Evolutionary conservation across 2,329 filamentous ascomycete species (phyloP).

Genomic region (Hysterium pulicare): DNA sequence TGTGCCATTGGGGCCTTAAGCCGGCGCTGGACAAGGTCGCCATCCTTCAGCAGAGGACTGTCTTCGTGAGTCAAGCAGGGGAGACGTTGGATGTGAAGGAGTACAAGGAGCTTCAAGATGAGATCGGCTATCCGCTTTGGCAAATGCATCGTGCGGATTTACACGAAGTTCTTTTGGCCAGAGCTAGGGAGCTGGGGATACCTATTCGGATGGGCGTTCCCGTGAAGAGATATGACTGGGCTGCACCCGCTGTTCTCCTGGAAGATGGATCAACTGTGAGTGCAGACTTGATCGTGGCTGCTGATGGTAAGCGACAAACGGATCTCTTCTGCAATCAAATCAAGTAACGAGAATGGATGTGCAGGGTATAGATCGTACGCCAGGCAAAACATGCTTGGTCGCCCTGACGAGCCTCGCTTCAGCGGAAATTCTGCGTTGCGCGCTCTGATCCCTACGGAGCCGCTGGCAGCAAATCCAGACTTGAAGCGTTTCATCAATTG

Average conservation of each 20-base stretch:
- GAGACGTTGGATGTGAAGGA: slow-evolving; percentile 53
- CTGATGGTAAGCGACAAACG: slow-evolving; percentile 53
- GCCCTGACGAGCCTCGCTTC: too few species aligned
- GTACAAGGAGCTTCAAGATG: slow-evolving; percentile 49
- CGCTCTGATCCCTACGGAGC: too few species aligned
- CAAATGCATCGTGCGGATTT: slow-evolving; percentile 63
- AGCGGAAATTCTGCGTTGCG: too few species aligned
- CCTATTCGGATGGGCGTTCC: slow-evolving; percentile 48
- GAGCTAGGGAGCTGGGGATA: slow-evolving; percentile 54
- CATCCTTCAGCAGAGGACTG: slow-evolving; percentile 50
- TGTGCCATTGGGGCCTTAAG: slow-evolving; percentile 51
- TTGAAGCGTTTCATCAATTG: too few species aligned
- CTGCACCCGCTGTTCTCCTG: slow-evolving; percentile 34
- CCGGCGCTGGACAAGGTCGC: slow-evolving; percentile 46
- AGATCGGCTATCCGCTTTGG: slow-evolving; percentile 57
- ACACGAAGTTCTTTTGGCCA: slow-evolving; percentile 51
- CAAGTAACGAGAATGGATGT: too few species aligned
- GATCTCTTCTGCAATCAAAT: too few species aligned
- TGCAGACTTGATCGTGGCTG: slow-evolving; percentile 59
- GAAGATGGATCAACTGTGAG: slow-evolving; percentile 39
- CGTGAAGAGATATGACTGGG: slow-evolving; percentile 49
- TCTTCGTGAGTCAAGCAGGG: slow-evolving; percentile 51
- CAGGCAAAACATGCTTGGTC: too few species aligned
- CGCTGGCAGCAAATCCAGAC: too few species aligned
- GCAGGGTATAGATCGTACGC: too few species aligned